Evolutionary conservation across 441 rosid species (phyloP).

Genomic region (Populus tomentosa): DNA sequence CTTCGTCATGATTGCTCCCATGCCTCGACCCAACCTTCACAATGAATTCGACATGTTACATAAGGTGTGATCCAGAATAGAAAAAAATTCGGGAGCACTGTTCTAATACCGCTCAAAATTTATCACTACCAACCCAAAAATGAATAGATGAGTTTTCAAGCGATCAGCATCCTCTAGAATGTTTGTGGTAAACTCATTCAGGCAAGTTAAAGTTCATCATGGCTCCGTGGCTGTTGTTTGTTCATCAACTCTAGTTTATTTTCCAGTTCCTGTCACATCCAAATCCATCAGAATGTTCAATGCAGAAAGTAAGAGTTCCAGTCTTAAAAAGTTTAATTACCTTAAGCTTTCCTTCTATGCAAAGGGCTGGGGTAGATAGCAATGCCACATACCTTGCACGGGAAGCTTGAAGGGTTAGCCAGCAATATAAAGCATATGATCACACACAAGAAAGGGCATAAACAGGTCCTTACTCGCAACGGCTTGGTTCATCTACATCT

Average conservation of each 20-base stretch:
- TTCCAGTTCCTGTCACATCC: conserved; percentile 57
- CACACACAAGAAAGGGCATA: not conserved
- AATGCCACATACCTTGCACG: conserved; percentile 63
- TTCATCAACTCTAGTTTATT: conserved; percentile 63
- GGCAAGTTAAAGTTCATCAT: conserved; percentile 62
- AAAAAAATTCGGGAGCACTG: not conserved
- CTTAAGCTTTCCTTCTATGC: conserved; percentile 72
- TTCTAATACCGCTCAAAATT: not conserved
- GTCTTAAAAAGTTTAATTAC: conserved; percentile 28
- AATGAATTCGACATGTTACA: not conserved
- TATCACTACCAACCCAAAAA: conserved; percentile 4
- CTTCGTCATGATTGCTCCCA: not conserved
- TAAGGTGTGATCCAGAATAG: conserved; percentile 1
- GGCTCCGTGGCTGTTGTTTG: conserved; percentile 50
- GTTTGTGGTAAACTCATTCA: not conserved
- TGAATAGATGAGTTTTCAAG: not conserved
- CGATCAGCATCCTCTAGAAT: conserved; percentile 16
- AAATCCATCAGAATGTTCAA: not conserved
- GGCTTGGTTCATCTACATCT: conserved; percentile 96
- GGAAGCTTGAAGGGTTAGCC: conserved; percentile 1
- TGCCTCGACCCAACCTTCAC: conserved; percentile 5
- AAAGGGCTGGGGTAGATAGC: conserved; percentile 72
- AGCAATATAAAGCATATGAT: not conserved
- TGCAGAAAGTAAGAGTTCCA: not conserved
- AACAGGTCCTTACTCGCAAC: conserved; percentile 76